phyloP scores from a whole-genome alignment of 805 yeast species.

The Tetrapisispora namnaoensis region DNA sequence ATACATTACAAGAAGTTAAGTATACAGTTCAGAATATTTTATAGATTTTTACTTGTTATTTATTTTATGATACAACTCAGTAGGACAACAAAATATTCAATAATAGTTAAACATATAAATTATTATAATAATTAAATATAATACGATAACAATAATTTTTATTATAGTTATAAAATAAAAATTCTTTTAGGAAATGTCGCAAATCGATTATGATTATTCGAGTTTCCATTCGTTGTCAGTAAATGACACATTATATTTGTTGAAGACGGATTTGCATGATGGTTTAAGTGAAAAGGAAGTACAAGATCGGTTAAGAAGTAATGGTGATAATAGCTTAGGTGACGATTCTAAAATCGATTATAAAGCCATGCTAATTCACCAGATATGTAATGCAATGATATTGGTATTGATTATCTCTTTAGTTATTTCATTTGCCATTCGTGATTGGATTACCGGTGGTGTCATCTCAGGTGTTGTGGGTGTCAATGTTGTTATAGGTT shows the following conservation, averaged over 20 bases:
- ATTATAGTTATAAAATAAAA: background rate
- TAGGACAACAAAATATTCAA: no score
- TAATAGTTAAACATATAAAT: background rate
- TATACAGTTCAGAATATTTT: no score
- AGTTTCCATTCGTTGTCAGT: slow-evolving; percentile 49
- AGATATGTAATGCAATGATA: slow-evolving; percentile 87
- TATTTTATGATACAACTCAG: no score
- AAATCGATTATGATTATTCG: slow-evolving; percentile 6
- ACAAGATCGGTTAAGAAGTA: slow-evolving; percentile 52
- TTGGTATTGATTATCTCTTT: slow-evolving; percentile 84
- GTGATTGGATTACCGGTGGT: slow-evolving; percentile 88
- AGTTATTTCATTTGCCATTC: slow-evolving; percentile 74
- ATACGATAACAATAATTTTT: background rate
- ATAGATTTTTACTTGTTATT: no score
- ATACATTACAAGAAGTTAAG: no score
- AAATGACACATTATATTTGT: slow-evolving; percentile 49
- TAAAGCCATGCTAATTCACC: slow-evolving; percentile 65
- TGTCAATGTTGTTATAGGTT: slow-evolving; percentile 90
- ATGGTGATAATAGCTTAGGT: slow-evolving; percentile 72
- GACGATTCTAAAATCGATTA: slow-evolving; percentile 69
- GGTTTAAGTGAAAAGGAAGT: slow-evolving; percentile 68
- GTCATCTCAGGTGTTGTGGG: slow-evolving; percentile 83
- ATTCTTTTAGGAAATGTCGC: slow-evolving; percentile 2
- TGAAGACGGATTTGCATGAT: slow-evolving; percentile 45
- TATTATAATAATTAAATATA: background rate